Evolutionary conservation across 306 rosid genomes (phyloP).

Genomic region (Begonia loranthoides): DNA sequence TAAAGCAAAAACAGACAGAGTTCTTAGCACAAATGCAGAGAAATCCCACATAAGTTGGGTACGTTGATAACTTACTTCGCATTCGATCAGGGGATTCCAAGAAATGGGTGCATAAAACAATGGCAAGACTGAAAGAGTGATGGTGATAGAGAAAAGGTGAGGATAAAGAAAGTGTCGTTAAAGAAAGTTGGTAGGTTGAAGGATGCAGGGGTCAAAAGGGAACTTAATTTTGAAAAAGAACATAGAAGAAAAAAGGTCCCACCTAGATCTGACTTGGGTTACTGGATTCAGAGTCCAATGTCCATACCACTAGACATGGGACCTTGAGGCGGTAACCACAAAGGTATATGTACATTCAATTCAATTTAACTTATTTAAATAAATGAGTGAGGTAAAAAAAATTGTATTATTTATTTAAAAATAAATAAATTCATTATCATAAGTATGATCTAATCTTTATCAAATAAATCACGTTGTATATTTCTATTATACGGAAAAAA

Average conservation of each 20-base stretch:
- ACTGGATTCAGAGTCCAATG: slow-evolving; percentile 10
- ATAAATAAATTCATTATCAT: too few relatives aligned
- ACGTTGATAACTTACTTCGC: not conserved
- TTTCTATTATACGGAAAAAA: too few relatives aligned
- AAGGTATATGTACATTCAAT: too few relatives aligned
- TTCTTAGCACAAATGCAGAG: not conserved
- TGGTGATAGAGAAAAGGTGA: slow-evolving; percentile 1
- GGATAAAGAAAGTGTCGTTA: slow-evolving; percentile 9
- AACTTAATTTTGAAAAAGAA: too few relatives aligned
- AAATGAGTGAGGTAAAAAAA: too few relatives aligned
- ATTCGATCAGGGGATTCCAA: not conserved
- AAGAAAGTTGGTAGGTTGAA: slow-evolving; percentile 1
- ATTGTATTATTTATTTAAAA: too few relatives aligned
- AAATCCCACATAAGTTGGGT: not conserved
- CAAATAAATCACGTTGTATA: too few relatives aligned
- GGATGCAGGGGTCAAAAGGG: slow-evolving; percentile 17
- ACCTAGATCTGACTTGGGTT: slow-evolving; percentile 8
- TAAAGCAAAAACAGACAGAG: not conserved
- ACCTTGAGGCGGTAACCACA: too few relatives aligned
- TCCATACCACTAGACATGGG: slow-evolving; percentile 7
- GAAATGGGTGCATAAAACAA: not conserved
- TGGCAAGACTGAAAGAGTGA: not conserved
- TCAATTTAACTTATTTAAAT: too few relatives aligned
- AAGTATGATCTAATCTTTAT: too few relatives aligned
- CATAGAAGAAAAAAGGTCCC: slow-evolving; percentile 5